These are phyloP conservation scores for Backusella sp. DNA, from an alignment of 192 early-diverging fungal genomes.

Conservation along the genomic window DNA sequence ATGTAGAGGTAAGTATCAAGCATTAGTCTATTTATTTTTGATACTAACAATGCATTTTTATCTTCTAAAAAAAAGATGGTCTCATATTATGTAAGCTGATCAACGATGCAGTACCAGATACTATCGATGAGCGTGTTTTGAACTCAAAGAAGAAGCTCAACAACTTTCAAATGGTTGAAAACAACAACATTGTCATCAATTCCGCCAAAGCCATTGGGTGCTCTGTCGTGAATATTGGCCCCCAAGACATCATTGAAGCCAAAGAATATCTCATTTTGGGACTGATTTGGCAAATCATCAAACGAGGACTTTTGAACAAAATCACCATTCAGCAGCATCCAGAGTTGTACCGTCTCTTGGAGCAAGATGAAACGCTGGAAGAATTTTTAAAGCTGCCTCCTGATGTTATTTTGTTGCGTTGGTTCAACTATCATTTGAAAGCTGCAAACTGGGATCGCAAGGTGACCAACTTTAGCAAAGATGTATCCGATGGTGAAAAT, in stretches of 20 bases:
- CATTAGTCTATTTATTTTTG: not conserved
- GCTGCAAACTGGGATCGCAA: conserved; percentile 76
- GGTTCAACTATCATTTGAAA: conserved; percentile 99
- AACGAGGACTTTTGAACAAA: conserved; percentile 93
- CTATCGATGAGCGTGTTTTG: conserved; percentile 98
- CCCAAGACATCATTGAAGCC: conserved; percentile 95
- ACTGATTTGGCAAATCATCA: conserved; percentile 99
- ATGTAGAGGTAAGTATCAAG: conserved; percentile 63
- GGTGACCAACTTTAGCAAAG: conserved; percentile 88
- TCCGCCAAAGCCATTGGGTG: conserved; percentile 99
- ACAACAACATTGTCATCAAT: conserved; percentile 98
- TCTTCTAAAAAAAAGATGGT: conserved; percentile 60
- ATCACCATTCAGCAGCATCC: conserved; percentile 99
- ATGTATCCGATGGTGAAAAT: conserved; percentile 94
- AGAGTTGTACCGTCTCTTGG: conserved; percentile 93
- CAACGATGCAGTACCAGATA: conserved; percentile 94
- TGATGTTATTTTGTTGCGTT: conserved; percentile 95
- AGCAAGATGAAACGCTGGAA: conserved; percentile 91
- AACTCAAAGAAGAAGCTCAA: conserved; percentile 88
- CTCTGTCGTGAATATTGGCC: conserved; percentile 97
- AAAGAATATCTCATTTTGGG: conserved; percentile 96
- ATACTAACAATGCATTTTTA: not conserved
- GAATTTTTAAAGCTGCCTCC: conserved; percentile 92
- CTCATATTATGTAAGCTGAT: conserved; percentile 96
- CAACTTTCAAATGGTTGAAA: conserved; percentile 97